phyloP scores from a whole-genome alignment of 75 land plant genomes.

The Pinus taeda region DNA sequence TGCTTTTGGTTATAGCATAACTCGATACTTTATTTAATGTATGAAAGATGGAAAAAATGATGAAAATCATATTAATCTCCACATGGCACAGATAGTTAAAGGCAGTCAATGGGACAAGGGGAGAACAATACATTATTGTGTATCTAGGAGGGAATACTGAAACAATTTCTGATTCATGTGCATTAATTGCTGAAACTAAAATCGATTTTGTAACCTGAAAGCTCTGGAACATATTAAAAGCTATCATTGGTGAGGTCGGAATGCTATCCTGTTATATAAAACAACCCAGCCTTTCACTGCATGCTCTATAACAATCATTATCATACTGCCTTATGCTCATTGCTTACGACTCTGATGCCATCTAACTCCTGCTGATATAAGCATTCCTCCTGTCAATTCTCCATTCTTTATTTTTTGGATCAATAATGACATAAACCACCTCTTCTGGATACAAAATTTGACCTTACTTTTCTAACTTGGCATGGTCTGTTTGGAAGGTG shows the following conservation, averaged over 20 bases:
- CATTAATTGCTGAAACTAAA: neutral
- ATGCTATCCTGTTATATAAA: neutral
- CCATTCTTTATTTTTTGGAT: no score
- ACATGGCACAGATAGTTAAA: neutral
- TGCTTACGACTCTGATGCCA: neutral
- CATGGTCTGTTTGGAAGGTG: constrained; percentile 46
- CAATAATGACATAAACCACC: neutral
- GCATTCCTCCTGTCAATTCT: neutral
- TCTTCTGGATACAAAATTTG: neutral
- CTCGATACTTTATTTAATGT: no score
- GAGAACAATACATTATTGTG: neutral
- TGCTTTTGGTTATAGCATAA: no score
- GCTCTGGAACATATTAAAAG: neutral
- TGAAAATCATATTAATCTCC: no score
- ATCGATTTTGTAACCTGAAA: neutral
- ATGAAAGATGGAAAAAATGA: no score
- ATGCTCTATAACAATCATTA: neutral
- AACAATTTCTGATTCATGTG: neutral
- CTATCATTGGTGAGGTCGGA: neutral
- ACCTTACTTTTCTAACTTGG: neutral
- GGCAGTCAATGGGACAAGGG: neutral
- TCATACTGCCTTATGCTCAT: neutral
- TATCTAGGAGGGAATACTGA: neutral
- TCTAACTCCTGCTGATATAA: neutral
- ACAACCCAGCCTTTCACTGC: neutral